Evolutionary conservation across 1,284 basidiomycete genomes (phyloP).

Genomic region (Baeospora myosura): DNA sequence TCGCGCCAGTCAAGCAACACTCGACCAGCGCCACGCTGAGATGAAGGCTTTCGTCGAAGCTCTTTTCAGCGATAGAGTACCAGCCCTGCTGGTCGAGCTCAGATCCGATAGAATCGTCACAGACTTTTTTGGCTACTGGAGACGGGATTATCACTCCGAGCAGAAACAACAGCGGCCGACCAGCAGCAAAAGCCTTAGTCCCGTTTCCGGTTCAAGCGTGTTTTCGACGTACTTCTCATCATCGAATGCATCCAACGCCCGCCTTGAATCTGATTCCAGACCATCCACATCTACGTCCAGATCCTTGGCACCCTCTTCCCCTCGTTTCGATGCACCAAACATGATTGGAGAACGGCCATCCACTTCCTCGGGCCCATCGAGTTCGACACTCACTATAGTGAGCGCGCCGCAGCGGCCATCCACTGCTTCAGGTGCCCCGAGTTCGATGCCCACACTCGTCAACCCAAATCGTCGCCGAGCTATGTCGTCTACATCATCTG

Average conservation of each 20-base stretch:
- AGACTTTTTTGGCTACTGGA: constrained; percentile 75
- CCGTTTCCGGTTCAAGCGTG: no score
- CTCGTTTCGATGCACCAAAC: no score
- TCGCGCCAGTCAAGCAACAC: constrained; percentile 56
- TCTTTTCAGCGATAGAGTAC: constrained; percentile 53
- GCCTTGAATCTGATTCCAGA: background rate
- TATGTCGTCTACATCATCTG: constrained; percentile 15
- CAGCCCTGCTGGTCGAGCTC: constrained; percentile 58
- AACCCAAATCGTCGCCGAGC: no score
- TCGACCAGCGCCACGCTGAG: constrained; percentile 55
- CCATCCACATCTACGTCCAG: background rate
- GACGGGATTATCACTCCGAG: constrained; percentile 56
- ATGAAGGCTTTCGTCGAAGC: constrained; percentile 50
- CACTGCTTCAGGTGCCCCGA: no score
- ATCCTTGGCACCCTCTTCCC: background rate
- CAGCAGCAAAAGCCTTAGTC: constrained; percentile 11
- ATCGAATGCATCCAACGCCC: constrained; percentile 1
- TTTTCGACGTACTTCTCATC: constrained; percentile 24
- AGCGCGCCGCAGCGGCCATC: no score
- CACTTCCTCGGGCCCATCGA: no score
- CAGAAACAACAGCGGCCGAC: constrained; percentile 28
- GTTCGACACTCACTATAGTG: no score
- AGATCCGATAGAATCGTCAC: constrained; percentile 48
- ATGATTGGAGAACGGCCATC: no score
- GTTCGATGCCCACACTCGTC: no score